Conservation (phyloP, 257 asterid genomes). For the Petunia axillaris region DNA sequence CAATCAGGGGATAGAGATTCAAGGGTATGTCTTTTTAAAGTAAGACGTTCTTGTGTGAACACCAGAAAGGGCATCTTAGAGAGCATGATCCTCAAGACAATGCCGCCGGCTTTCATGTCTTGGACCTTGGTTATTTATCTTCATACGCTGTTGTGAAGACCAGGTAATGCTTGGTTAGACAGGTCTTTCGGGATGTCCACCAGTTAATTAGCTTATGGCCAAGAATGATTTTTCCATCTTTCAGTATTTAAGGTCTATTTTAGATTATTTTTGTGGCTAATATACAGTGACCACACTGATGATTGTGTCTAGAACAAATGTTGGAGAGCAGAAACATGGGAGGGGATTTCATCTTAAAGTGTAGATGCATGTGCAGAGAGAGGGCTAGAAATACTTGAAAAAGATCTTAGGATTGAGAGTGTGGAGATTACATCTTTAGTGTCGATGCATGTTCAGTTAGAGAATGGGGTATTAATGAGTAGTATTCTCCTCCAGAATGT, state of each 20-base stretch:
- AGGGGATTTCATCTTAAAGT: too few species aligned
- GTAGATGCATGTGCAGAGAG: neutral
- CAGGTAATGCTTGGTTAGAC: conserved; percentile 1
- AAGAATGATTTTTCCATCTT: neutral
- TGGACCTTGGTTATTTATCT: neutral
- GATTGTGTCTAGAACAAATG: neutral
- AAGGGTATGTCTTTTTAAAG: neutral
- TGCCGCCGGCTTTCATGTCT: neutral
- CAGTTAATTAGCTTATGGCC: neutral
- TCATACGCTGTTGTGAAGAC: neutral
- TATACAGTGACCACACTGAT: neutral
- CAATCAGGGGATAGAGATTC: neutral
- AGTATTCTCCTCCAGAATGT: neutral
- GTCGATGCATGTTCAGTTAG: neutral
- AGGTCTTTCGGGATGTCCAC: neutral
- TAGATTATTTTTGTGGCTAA: neutral
- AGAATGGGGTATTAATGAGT: neutral
- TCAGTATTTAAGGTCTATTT: neutral
- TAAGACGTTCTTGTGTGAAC: neutral
- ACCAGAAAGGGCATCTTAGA: neutral
- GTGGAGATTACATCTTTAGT: neutral
- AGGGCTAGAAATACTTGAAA: neutral
- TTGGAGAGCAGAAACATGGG: neutral
- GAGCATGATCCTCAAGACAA: neutral
- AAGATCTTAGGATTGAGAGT: neutral